Evolutionary conservation across 2,329 filamentous ascomycete species (phyloP).

Genomic region (Fusarium fracticaudum): DNA sequence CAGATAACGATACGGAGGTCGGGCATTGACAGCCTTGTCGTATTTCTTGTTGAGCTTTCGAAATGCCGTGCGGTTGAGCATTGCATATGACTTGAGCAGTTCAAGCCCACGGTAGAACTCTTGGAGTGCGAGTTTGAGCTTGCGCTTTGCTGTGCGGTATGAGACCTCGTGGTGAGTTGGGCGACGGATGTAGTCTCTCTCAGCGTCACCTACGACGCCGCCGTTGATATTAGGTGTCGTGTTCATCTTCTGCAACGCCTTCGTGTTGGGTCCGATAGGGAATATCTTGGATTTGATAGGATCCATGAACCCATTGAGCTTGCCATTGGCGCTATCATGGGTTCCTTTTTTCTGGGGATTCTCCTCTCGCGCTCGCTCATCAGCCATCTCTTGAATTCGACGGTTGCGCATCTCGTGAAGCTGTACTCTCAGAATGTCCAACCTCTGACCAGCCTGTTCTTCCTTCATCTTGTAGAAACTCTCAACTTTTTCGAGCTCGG

Average conservation of each 20-base stretch:
- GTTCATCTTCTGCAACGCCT: constrained; percentile 65
- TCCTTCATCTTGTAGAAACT: constrained; percentile 90
- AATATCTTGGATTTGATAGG: constrained; percentile 65
- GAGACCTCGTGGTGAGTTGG: constrained; percentile 68
- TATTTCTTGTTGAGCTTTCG: constrained; percentile 99
- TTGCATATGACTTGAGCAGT: constrained; percentile 87
- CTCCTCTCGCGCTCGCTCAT: constrained; percentile 49
- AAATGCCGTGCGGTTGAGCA: constrained; percentile 92
- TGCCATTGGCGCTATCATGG: constrained; percentile 40
- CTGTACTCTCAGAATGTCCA: constrained; percentile 79
- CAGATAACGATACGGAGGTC: constrained; percentile 83
- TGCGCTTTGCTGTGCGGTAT: constrained; percentile 88
- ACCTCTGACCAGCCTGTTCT: constrained; percentile 78
- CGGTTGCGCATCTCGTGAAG: constrained; percentile 92
- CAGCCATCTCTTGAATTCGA: constrained; percentile 75
- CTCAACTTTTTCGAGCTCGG: constrained; percentile 91
- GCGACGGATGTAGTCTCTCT: constrained; percentile 62
- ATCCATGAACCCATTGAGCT: constrained; percentile 56
- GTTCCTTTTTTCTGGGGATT: constrained; percentile 30
- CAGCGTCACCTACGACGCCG: constrained; percentile 44
- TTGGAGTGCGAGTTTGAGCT: constrained; percentile 89
- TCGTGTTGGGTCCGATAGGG: constrained; percentile 68
- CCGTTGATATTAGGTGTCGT: constrained; percentile 56
- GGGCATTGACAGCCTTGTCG: constrained; percentile 86
- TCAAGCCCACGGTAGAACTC: constrained; percentile 95